Evolutionary conservation across 2,329 filamentous ascomycete genomes (phyloP).

Genomic region (Alternaria sp.): DNA sequence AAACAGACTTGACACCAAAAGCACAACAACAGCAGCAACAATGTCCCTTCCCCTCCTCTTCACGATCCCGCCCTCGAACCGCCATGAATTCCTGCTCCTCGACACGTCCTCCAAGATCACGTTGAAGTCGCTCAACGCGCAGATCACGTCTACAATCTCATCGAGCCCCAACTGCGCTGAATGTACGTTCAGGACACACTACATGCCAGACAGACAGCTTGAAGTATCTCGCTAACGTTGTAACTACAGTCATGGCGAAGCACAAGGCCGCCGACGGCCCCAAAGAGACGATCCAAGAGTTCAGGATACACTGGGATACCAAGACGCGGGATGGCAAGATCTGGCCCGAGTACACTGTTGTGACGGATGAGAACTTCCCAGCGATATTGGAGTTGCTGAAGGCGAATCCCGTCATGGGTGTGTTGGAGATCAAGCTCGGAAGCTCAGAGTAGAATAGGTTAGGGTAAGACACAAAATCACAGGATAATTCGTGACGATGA

Average conservation of each 20-base stretch:
- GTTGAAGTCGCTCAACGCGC: conserved; percentile 42
- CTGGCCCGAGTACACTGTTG: conserved; percentile 44
- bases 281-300: conserved; percentile 36
- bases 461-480: neutral
- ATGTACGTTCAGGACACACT: conserved; percentile 19
- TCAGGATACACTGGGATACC: conserved; percentile 41
- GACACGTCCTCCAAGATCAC: conserved; percentile 25
- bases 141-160: conserved; percentile 31
- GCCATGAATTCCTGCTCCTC: conserved; percentile 43
- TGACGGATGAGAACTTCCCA: conserved; percentile 40
- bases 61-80: conserved; percentile 40
- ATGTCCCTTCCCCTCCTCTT: conserved; percentile 44
- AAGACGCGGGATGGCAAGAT: conserved; percentile 36
- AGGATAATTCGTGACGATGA: neutral
- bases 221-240: neutral
- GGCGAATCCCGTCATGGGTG: conserved; percentile 32
- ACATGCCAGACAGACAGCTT: neutral
- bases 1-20: neutral
- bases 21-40: neutral
- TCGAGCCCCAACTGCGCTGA: conserved; percentile 40
- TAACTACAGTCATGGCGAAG: conserved; percentile 36
- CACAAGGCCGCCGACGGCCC: conserved; percentile 33
- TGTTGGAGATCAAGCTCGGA: conserved; percentile 42
- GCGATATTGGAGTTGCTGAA: conserved; percentile 40
- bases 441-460: conserved; percentile 9